Base-by-base conservation (phyloP, 2,329 filamentous ascomycete species). In the Pseudogymnoascus verrucosus region DNA sequence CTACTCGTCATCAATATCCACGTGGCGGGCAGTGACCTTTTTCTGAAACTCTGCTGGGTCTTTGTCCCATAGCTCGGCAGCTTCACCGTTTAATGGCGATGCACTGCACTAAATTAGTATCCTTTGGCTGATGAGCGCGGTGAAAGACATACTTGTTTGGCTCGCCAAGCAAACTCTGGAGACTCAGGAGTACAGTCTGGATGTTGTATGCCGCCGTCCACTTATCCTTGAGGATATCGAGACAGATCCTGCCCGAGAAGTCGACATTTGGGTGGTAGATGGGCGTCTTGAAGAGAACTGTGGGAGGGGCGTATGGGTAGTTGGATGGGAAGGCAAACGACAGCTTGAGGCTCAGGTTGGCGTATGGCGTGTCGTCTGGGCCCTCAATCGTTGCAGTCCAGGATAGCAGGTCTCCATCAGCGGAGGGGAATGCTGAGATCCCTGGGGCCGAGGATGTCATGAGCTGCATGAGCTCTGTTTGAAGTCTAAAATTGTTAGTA, bases 201-300 rank as follows among this genome's bases (percentile, higher is more conserved):
- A 96, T 92, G 74, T 98, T 98, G 83, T 97, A 96, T 47, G 96
- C 93, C 16, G 95, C 92, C 65, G 92, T 96, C 95, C 95, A 99
- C 80, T 97, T 97, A 77, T 98, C 95, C 83, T 97, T 98, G 68
- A 99, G 82, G 69, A 99, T 99, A 74, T 99, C 96, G 66, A 99
- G 83, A 76, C 95, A 99, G 77, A 99, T 99, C 64, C 95, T 86
- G 42, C 95, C 95, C 3, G 90, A 93, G 79, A 99, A 97, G 79
- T 99, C 95, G 70, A 99, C 91, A 72, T 99, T 99, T 62, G 95
- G 95, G 77, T 99, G 95, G 82, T 98, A 99, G 78, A 99, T 97
- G 39, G 95, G 95, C 5, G 96, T 99, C 81, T 93, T 96, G 86
- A 97, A 99, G 65, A 96, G 84, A 16, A 99, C 95, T 2, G 89